Base-by-base conservation (phyloP, 1,284 basidiomycete genomes). In the Ustilago xerochloae region DNA sequence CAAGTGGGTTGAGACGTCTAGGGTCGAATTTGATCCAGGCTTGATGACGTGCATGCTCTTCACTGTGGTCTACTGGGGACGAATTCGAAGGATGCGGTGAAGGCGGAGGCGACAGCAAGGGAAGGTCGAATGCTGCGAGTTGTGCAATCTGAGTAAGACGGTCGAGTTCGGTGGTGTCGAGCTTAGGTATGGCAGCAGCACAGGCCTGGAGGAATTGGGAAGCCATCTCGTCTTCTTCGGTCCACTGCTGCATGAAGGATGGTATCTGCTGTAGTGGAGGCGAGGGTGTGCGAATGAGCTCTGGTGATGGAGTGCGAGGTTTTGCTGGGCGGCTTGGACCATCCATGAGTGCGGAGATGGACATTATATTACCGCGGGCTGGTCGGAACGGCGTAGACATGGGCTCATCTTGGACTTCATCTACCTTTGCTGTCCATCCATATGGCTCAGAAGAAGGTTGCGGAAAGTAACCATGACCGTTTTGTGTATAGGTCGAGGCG, bases 271-370 rank as follows among this genome's bases (percentile, higher is more conserved):
- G 13, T 32, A n/a, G 5, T 0, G 63, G 60, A n/a, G 16, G 36
- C 1, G 65, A 51, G 0, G 65, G 48, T 15, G 61, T 49, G n/a
- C 36, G 54, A 12, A 51, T 61, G 45, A 26, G 64, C 28, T 57
- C 53, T 4, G 62, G 66, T 12, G 63, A 53, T 7, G 58, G 62
- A 6, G 48, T 47, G 9, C 58, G 62, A 5, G 32, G 30, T 52
- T 48, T 60, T 3, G 26, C 20, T 4, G 71, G 53, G 10, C 32
- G 60, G 24, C 58, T 61, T 6, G 71, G 71, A 1, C 63, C 63
- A 46, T 56, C 54, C 63, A 74, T 69, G 41, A 74, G 62, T 9
- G 71, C 71, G 15, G 71, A 74, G 41, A 74, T 74, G 26, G 71
- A 74, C 71, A 74, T 74, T 56, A 74, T 66, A 56, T 74, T 74